Evolutionary conservation across 2,329 filamentous ascomycete genomes (phyloP).

Genomic region (Lomentospora prolificans): DNA sequence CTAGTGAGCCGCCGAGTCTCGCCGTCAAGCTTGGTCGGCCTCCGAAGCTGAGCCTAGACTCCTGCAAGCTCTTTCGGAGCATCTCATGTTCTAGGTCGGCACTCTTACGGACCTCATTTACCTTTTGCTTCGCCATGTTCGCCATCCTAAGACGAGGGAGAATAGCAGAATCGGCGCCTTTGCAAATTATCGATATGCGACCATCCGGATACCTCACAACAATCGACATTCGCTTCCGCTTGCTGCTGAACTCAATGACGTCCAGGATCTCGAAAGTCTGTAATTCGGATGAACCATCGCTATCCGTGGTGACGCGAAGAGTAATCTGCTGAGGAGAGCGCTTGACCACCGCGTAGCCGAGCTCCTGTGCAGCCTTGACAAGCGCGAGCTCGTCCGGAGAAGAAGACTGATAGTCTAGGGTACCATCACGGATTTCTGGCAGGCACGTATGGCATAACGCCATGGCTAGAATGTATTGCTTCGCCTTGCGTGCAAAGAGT

Average conservation of each 20-base stretch:
- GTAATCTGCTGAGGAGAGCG: constrained; percentile 62
- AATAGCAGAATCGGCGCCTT: constrained; percentile 80
- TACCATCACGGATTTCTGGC: constrained; percentile 64
- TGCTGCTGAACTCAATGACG: constrained; percentile 83
- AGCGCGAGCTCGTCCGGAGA: constrained; percentile 86
- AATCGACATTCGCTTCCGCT: constrained; percentile 84
- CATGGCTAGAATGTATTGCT: constrained; percentile 73
- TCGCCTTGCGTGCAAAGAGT: constrained; percentile 66
- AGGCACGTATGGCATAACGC: constrained; percentile 87
- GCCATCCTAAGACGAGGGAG: constrained; percentile 68
- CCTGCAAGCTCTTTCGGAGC: constrained; percentile 45
- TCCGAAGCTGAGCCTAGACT: constrained; percentile 45
- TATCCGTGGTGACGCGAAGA: constrained; percentile 27
- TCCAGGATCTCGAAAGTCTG: constrained; percentile 74
- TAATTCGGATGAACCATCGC: constrained; percentile 29
- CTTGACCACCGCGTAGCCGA: constrained; percentile 70
- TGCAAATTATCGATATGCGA: constrained; percentile 74
- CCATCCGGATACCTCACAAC: constrained; percentile 78
- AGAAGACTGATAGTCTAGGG: constrained; percentile 74
- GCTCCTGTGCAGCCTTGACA: constrained; percentile 73
- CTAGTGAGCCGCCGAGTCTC: constrained; percentile 20
- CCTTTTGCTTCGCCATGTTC: constrained; percentile 66
- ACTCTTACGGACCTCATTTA: constrained; percentile 52
- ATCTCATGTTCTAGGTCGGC: constrained; percentile 48
- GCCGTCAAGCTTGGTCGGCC: constrained; percentile 42